A percentile compares a stretch with the other conserved stretches of the same genome.
These are phyloP conservation scores for Ceratocystis cacaofunesta DNA, from an alignment of 2,329 filamentous ascomycete genomes.

Conservation along the genomic window DNA sequence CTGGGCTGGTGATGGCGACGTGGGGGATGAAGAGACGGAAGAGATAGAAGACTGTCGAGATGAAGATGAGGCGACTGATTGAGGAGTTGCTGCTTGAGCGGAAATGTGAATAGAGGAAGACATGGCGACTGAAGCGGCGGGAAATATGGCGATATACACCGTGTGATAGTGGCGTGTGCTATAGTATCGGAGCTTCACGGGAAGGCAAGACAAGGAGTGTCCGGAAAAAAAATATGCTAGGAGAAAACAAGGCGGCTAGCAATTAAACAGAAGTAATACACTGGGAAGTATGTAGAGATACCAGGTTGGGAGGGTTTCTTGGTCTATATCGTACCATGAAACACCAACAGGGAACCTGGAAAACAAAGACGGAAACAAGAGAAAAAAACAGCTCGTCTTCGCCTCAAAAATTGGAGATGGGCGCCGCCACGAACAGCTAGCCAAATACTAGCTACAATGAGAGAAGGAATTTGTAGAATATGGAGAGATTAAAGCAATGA, in stretches of 20 bases:
- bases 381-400: slow-evolving; percentile 1
- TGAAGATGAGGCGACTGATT: slow-evolving; percentile 28
- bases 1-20: slow-evolving; percentile 29
- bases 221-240: background rate
- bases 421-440: background rate
- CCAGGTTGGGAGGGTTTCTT: background rate
- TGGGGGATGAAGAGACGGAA: slow-evolving; percentile 37
- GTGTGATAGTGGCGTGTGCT: background rate
- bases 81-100: slow-evolving; percentile 25
- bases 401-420: background rate
- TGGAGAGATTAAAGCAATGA: background rate
- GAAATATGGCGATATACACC: background rate
- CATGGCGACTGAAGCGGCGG: slow-evolving; percentile 29
- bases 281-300: background rate
- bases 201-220: background rate
- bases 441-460: background rate
- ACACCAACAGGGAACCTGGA: background rate
- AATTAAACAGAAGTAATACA: slow-evolving; percentile 6
- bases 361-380: background rate
- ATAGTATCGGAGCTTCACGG: background rate
- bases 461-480: background rate
- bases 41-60: slow-evolving; percentile 23
- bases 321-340: background rate
- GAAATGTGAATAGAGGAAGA: slow-evolving; percentile 59
- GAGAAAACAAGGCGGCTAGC: background rate